Percentiles rank a stretch among this genome's conserved stretches.
phyloP scores from a whole-genome alignment of 1,284 basidiomycete species.

The Sporisorium sorghi region DNA sequence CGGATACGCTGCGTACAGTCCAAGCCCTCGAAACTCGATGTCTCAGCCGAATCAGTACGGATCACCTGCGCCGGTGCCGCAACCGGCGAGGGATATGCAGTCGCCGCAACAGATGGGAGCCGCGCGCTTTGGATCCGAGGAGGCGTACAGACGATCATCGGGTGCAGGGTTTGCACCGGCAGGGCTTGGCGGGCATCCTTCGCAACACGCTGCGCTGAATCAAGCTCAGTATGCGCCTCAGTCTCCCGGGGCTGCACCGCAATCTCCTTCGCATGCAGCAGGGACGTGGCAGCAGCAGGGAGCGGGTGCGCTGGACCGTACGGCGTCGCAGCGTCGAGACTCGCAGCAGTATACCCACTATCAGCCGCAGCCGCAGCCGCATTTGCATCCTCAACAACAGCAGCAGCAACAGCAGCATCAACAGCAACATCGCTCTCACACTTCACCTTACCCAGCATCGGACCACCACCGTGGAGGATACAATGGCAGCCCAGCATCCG shows the following conservation, averaged over 20 bases:
- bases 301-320: too few species aligned
- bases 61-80: conserved; percentile 16
- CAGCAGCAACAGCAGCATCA: too few species aligned
- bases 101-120: conserved; percentile 18
- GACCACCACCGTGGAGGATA: conserved; percentile 7
- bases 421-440: conserved; percentile 25
- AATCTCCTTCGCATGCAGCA: conserved; percentile 3
- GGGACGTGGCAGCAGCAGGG: conserved; percentile 20
- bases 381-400: conserved; percentile 15
- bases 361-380: conserved; percentile 19
- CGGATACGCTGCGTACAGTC: conserved; percentile 18
- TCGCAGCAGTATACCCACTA: conserved; percentile 20
- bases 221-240: conserved; percentile 12
- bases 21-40: conserved; percentile 21
- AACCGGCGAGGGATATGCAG: conserved; percentile 8
- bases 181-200: conserved; percentile 5
- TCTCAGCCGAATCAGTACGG: conserved; percentile 11
- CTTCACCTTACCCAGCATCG: conserved; percentile 18
- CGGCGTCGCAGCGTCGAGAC: conserved; percentile 2
- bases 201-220: conserved; percentile 3
- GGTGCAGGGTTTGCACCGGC: conserved; percentile 2
- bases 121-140: conserved; percentile 1
- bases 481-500: not conserved
- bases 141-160: conserved; percentile 17
- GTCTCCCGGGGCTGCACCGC: conserved; percentile 11